Evolutionary conservation across 163 green algal genomes (phyloP), one percentile per base, ranked within the genome.

Genomic region (Trebouxia gelatinosa): DNA sequence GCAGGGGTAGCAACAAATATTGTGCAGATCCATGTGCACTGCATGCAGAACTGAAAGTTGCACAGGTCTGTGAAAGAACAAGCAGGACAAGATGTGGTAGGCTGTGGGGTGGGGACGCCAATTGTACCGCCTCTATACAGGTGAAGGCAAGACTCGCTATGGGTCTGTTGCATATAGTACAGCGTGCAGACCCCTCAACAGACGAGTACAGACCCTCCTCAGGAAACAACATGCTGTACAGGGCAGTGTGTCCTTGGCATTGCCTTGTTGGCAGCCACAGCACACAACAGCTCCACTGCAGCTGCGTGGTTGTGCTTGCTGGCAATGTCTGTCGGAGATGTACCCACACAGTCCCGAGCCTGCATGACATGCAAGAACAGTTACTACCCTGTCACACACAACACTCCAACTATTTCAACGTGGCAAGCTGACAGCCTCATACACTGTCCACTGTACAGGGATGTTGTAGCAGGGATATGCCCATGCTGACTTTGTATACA

Each of bases 271-370:
- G 64, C 64, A 35, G 64, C 64, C 21, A 72, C 64, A 51, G 35
- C 50, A 37, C 64, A 72, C 32, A 72, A 37, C 35, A 72, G 64
- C 37, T 72, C 64, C 37, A 72, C 64, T 16, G 64, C 64, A 34
- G 64, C 64, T 37, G 64, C 50, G 64, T 72, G 64, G 21, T 72
- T 72, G 35, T 72, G 50, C 19, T 72, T 72, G 64, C 64, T 72
- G n/a, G 64, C 64, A 32, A 72, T 72, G 21, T 72, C 64, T 37
- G 35, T 37, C 23, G 64, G 64, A 3, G 64, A 72, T 11, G 23
- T 72, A 23, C 64, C 64, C 31, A 72, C 37, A 34, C 64, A 72
- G 26, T 72, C 64, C 50, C 64, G 64, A 34, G 64, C 37, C 64
- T 72, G 64, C 37, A 72, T 0, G 6, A 19, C n/a, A n/a, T n/a